Evolutionary conservation across 129 eudicot genomes (phyloP).

Genomic region (Arctium lappa): DNA sequence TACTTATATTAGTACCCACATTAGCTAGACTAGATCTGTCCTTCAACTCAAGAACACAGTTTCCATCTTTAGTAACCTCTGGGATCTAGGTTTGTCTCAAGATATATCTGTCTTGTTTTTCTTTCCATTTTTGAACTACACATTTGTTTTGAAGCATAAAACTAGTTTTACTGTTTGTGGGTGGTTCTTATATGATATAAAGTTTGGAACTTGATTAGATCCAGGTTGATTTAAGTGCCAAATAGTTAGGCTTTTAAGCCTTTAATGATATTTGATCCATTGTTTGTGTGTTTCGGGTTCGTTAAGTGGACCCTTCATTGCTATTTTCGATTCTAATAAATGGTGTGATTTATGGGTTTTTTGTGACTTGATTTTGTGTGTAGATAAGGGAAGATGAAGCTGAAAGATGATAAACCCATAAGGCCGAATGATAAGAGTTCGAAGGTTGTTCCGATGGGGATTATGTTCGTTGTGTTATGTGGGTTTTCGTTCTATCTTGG

Average conservation of each 20-base stretch:
- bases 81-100: slow-evolving; percentile 6
- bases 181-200: slow-evolving; percentile 10
- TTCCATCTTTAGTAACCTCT: slow-evolving; percentile 26
- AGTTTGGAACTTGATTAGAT: slow-evolving; percentile 23
- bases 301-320: not conserved
- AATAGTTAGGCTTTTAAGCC: not conserved
- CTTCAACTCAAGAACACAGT: slow-evolving; percentile 17
- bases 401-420: slow-evolving; percentile 68
- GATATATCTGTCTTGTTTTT: not conserved
- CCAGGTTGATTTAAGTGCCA: not conserved
- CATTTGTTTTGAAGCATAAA: not conserved
- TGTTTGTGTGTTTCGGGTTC: not conserved
- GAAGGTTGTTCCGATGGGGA: slow-evolving; percentile 58
- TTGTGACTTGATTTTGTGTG: slow-evolving; percentile 11
- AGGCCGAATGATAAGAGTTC: slow-evolving; percentile 58
- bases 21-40: slow-evolving; percentile 34
- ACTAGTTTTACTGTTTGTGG: slow-evolving; percentile 7
- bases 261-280: not conserved
- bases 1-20: slow-evolving; percentile 3
- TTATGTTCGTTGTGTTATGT: slow-evolving; percentile 69
- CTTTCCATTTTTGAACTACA: slow-evolving; percentile 12
- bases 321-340: not conserved
- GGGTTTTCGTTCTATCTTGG: slow-evolving; percentile 93
- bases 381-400: slow-evolving; percentile 57
- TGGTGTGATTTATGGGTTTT: not conserved